A percentile compares a stretch with the other conserved stretches of the same genome.
Evolutionary conservation across 1,284 basidiomycete genomes (phyloP).

Genomic region (Apiotrichum akiyoshidainum): DNA sequence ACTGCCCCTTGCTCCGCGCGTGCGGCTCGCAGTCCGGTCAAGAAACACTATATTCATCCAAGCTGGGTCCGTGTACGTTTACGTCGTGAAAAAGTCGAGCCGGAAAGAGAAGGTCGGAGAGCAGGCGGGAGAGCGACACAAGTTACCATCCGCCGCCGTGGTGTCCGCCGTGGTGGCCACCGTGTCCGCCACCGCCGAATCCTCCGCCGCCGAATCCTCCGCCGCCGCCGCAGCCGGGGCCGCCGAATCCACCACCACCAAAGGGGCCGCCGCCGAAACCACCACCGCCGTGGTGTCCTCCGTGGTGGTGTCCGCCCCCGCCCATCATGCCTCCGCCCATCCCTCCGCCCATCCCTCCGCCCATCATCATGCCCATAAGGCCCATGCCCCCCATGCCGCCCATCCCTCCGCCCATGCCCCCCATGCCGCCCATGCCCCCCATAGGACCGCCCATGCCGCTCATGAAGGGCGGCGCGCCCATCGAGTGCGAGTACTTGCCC

Average conservation of each 20-base stretch:
- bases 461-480: background rate
- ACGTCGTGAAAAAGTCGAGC: too few species aligned
- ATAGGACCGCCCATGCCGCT: background rate
- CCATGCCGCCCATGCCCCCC: constrained; percentile 7
- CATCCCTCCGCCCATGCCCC: constrained; percentile 7
- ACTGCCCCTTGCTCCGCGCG: too few species aligned
- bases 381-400: constrained; percentile 12
- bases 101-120: too few species aligned
- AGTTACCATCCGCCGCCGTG: constrained; percentile 1
- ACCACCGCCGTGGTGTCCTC: background rate
- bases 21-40: too few species aligned
- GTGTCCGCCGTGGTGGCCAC: constrained; percentile 1
- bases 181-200: too few species aligned
- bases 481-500: too few species aligned
- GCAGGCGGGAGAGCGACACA: too few species aligned
- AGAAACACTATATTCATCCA: too few species aligned
- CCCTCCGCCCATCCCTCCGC: constrained; percentile 12
- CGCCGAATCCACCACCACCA: background rate
- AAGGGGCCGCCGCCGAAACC: constrained; percentile 6
- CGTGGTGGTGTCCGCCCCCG: background rate
- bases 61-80: too few species aligned
- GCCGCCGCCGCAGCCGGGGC: constrained; percentile 2
- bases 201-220: background rate
- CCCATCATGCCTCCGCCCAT: constrained; percentile 7
- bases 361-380: constrained; percentile 12